Conservation (phyloP, 2,329 filamentous ascomycete genomes). For the Neurospora sp. region DNA sequence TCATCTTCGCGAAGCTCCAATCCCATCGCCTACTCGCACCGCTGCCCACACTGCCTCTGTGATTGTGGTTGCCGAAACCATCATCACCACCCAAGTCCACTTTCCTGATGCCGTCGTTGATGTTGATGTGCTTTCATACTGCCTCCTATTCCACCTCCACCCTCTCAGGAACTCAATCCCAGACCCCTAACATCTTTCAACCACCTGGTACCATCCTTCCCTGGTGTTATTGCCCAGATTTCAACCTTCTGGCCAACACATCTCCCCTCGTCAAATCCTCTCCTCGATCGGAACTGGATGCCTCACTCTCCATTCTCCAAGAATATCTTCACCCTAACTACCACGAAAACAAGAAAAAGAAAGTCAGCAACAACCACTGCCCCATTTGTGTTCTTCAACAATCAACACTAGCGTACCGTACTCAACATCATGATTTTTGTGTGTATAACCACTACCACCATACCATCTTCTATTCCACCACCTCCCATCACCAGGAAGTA, state of each 20-base stretch:
- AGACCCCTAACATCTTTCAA: background rate
- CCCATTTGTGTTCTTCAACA: background rate
- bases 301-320: background rate
- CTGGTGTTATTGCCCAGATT: background rate
- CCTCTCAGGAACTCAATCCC: background rate
- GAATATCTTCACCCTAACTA: background rate
- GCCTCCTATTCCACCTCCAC: background rate
- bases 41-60: background rate
- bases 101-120: background rate
- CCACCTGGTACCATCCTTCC: background rate
- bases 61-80: background rate
- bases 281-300: background rate
- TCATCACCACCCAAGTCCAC: background rate
- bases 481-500: background rate
- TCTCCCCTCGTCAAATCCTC: background rate
- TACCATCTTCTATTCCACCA: background rate
- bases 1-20: background rate
- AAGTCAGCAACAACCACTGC: background rate
- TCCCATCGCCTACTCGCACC: background rate
- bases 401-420: background rate
- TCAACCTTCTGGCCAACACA: too few relatives aligned
- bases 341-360: background rate
- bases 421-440: background rate
- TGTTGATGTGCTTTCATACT: background rate
- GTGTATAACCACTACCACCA: background rate